Evolutionary conservation across 148 eudicot genomes (phyloP), one percentile per base, ranked within the genome.

Genomic region (Euryodendron excelsum): DNA sequence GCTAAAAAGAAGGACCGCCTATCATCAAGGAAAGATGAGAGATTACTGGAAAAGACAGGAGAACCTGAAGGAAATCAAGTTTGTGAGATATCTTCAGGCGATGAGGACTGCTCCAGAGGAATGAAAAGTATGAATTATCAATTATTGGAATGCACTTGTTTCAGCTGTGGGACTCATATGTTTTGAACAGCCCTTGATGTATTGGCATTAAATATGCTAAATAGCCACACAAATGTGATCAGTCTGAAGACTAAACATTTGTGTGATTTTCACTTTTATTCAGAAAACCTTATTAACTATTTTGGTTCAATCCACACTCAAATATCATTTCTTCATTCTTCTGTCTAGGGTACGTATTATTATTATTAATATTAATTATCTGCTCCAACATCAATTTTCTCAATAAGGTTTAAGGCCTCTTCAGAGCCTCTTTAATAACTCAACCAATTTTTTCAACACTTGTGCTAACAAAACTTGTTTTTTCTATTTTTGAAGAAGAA

Each of bases 41-140:
- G 78, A 78, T 62, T 72, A 67, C 74, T 47, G 56, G 86, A 80
- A 66, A 80, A 62, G 71, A 78, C 61, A 72, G 85, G 18, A 77
- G 84, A 79, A 82, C 69, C 68, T 66, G 77, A 68, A 69, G 74
- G 79, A 69, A 74, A 72, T 58, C 91, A 85, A 63, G 85, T 86
- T 72, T 88, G 87, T 88, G 84, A 90, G 82, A 86, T 94, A 69
- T 87, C 95, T 79, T 89, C 92, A 33, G 98, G 91, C 37, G 97
- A 94, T 34, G 95, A 92, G 53, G 97, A 91, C 79, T 85, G 73
- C 81, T 86, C 92, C 17, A 87, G 79, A 77, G 98, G 98, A 80
- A 92, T 94, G 95, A 91, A 79, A 90, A 91, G 98, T 94, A 94
- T 60, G 94, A 31, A n/a, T 41, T 41, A 41, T 36, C 64, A 25